Evolutionary conservation across 1,284 basidiomycete genomes (phyloP).

Genomic region (Caloboletus inedulis): DNA sequence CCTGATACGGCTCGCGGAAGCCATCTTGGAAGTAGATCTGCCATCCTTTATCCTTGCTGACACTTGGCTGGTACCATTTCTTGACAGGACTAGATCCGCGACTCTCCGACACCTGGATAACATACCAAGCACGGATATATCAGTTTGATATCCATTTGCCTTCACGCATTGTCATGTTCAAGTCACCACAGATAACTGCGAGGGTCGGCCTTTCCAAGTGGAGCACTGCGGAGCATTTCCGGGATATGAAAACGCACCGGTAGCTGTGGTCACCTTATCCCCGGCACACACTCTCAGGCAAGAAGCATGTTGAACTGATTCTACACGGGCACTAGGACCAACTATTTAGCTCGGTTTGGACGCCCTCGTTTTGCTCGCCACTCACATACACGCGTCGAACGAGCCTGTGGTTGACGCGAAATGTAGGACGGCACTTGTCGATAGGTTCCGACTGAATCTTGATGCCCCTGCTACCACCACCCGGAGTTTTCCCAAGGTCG

Average conservation of each 20-base stretch:
- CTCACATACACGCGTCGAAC: not conserved
- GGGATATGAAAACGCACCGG: slow-evolving; percentile 13
- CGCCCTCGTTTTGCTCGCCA: not conserved
- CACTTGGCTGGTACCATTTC: not conserved
- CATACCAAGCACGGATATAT: not conserved
- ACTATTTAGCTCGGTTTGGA: not conserved
- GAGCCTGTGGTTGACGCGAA: not conserved
- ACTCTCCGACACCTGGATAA: not conserved
- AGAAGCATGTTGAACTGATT: not conserved
- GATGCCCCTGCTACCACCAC: not conserved
- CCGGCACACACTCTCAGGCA: not conserved
- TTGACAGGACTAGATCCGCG: not conserved
- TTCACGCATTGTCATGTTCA: not conserved
- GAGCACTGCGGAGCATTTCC: slow-evolving; percentile 16
- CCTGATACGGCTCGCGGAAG: slow-evolving; percentile 1
- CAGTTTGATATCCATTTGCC: not conserved
- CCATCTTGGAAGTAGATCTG: not conserved
- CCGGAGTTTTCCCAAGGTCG: not conserved
- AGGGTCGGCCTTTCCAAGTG: slow-evolving; percentile 11
- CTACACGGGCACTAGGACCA: not conserved
- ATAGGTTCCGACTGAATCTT: too few species aligned
- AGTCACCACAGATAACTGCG: not conserved
- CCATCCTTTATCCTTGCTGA: not conserved
- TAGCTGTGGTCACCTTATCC: slow-evolving; percentile 1
- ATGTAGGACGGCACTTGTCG: not conserved